Conservation (phyloP, 139 green algal genomes). For the Coelastrella sp. region DNA sequence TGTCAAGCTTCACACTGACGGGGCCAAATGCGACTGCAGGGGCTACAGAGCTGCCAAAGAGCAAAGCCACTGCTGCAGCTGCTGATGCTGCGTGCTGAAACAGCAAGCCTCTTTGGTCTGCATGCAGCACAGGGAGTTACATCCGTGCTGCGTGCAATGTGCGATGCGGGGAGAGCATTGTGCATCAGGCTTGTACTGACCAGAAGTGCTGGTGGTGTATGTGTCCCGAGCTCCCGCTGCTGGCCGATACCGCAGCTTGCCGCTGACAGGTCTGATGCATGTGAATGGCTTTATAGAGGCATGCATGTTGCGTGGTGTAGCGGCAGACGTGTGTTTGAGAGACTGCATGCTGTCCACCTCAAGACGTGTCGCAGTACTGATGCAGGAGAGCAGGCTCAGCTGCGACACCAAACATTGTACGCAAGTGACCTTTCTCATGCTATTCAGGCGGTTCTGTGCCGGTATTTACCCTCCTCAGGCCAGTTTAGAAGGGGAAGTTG, state of each 20-base stretch:
- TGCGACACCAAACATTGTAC: too few species aligned
- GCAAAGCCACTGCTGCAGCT: conserved; percentile 20
- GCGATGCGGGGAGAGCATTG: too few species aligned
- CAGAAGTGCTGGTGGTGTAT: background rate
- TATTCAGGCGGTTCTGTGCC: too few species aligned
- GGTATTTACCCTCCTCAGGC: too few species aligned
- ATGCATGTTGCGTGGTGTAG: background rate
- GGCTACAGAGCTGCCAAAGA: background rate
- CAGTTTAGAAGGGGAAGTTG: too few species aligned
- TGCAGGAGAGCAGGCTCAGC: too few species aligned
- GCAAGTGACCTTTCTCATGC: too few species aligned
- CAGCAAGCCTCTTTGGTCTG: background rate
- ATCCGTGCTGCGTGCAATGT: background rate
- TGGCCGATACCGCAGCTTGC: background rate
- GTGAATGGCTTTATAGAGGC: background rate
- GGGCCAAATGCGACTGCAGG: too few species aligned
- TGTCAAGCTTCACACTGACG: conserved; percentile 33
- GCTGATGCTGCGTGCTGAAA: background rate
- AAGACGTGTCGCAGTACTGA: background rate
- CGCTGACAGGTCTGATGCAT: background rate
- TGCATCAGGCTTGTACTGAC: too few species aligned
- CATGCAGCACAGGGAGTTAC: background rate
- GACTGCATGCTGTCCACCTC: background rate
- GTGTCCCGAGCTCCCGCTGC: background rate
- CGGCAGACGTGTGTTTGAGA: background rate